Evolutionary conservation across 2,329 filamentous ascomycete species (phyloP).

Genomic region (Epichloe glyceriae): DNA sequence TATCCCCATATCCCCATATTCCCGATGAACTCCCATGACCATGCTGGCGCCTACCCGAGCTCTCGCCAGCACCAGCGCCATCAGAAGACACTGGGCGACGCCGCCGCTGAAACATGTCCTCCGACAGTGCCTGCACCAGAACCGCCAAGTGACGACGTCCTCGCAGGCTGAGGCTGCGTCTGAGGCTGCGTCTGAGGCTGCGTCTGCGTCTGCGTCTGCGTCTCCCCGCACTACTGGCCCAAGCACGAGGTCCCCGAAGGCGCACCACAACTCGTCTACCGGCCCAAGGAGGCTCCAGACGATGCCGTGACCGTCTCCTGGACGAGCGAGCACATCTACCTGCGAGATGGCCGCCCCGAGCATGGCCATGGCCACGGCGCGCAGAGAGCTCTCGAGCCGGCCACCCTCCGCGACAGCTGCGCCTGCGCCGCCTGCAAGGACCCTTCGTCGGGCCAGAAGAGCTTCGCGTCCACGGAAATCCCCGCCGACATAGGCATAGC

Average conservation of each 20-base stretch:
- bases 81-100: neutral
- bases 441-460: constrained; percentile 46
- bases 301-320: constrained; percentile 14
- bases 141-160: neutral
- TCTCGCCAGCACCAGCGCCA: neutral
- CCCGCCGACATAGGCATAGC: constrained; percentile 20
- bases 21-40: neutral
- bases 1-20: too few relatives aligned
- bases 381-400: constrained; percentile 14
- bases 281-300: neutral
- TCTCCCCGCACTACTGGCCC: constrained; percentile 3
- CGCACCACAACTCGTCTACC: constrained; percentile 7
- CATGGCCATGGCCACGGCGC: neutral
- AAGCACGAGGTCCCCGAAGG: constrained; percentile 7
- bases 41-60: neutral
- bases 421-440: constrained; percentile 40
- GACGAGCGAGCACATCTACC: constrained; percentile 14
- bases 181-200: neutral
- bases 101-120: neutral
- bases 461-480: constrained; percentile 31
- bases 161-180: neutral
- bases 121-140: neutral
- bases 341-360: constrained; percentile 13
- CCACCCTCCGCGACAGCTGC: constrained; percentile 40
- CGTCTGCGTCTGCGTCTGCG: neutral